Evolutionary conservation across 2,329 filamentous ascomycete species (phyloP).

Genomic region (Aureobasidium sp.): DNA sequence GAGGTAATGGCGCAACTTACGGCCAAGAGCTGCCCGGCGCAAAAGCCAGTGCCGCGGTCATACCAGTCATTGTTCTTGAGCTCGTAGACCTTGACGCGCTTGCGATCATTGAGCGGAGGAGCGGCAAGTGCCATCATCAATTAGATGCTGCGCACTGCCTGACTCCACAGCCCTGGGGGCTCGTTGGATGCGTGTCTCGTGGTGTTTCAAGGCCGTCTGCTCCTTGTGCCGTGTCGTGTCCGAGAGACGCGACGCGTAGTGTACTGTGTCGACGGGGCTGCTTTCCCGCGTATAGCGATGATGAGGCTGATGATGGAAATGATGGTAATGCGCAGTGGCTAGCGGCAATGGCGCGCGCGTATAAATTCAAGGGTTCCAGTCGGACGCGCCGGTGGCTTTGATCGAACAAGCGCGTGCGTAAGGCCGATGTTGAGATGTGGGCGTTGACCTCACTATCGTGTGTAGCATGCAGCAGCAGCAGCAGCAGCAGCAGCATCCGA

Average conservation of each 20-base stretch:
- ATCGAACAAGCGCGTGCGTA: not conserved
- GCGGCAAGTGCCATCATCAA: constrained; percentile 17
- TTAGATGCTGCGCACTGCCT: constrained; percentile 16
- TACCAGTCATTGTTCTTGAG: constrained; percentile 99
- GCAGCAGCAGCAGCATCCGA: not conserved
- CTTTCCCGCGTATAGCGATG: not conserved
- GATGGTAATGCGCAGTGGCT: not conserved
- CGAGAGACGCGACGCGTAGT: constrained; percentile 5
- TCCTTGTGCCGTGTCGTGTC: not conserved
- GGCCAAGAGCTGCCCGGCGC: constrained; percentile 66
- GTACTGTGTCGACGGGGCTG: not conserved
- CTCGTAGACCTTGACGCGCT: constrained; percentile 96
- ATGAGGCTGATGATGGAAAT: not conserved
- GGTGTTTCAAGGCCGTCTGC: not conserved
- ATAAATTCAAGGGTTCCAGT: not conserved
- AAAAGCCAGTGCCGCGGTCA: constrained; percentile 93
- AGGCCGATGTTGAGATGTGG: not conserved
- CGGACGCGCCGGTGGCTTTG: not conserved
- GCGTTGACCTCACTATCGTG: not conserved
- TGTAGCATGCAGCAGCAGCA: not conserved
- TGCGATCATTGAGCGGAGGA: constrained; percentile 39
- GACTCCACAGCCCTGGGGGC: constrained; percentile 9
- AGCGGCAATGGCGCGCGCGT: not conserved
- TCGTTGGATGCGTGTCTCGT: not conserved
- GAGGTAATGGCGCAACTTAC: constrained; percentile 46